A percentile compares a stretch with the other conserved stretches of the same genome.
Evolutionary conservation across 2,329 filamentous ascomycete genomes (phyloP).

Genomic region (Aureobasidium melanogenum): DNA sequence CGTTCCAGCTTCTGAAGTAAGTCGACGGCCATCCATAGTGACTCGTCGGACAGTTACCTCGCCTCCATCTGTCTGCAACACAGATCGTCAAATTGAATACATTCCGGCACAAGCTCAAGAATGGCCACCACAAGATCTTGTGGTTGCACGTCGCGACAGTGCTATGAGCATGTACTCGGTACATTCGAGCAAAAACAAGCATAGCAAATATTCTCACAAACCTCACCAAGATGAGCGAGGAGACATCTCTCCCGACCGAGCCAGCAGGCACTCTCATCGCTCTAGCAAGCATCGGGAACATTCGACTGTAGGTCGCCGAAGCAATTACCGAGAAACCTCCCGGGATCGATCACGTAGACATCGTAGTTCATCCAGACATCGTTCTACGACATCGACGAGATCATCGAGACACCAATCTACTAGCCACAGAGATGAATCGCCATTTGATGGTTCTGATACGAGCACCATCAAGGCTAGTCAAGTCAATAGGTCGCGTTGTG

Average conservation of each 20-base stretch:
- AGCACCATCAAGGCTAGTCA: conserved; percentile 21
- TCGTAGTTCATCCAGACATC: background rate
- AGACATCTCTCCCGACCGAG: background rate
- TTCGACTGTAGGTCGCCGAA: background rate
- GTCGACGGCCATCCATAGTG: conserved; percentile 15
- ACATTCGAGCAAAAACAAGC: conserved; percentile 16
- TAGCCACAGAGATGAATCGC: background rate
- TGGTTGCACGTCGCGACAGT: conserved; percentile 18
- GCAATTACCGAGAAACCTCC: background rate
- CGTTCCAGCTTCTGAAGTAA: conserved; percentile 23
- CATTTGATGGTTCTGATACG: conserved; percentile 18
- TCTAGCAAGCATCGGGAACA: background rate
- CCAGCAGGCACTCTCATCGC: background rate
- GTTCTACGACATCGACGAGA: background rate
- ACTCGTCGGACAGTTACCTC: conserved; percentile 16
- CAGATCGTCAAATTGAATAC: conserved; percentile 12
- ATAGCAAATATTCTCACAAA: background rate
- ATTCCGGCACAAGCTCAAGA: background rate
- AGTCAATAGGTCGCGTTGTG: background rate
- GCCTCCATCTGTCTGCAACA: conserved; percentile 21
- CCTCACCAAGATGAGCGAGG: background rate
- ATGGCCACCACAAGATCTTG: background rate
- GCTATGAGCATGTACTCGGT: conserved; percentile 13
- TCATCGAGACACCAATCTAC: background rate
- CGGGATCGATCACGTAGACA: background rate